phyloP scores from a whole-genome alignment of 495 filamentous ascomycete genomes.

The Talaromyces stipitatus region DNA sequence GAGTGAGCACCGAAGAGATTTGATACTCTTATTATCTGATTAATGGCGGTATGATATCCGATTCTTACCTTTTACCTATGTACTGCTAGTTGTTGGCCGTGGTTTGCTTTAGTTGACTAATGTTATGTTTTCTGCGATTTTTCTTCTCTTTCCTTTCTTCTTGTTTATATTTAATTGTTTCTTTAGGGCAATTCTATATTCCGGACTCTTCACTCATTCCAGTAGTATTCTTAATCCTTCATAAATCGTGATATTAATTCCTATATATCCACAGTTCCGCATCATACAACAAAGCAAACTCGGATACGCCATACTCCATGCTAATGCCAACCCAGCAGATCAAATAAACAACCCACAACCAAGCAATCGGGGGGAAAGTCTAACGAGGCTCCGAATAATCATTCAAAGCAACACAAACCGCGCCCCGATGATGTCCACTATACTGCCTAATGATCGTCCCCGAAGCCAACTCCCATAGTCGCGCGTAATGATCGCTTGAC shows the following conservation, averaged over 20 bases:
- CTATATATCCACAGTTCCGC: not conserved
- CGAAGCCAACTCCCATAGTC: slow-evolving; percentile 84
- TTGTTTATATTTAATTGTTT: not conserved
- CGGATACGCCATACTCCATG: not conserved
- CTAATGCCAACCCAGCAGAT: not conserved
- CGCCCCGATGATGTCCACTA: slow-evolving; percentile 92
- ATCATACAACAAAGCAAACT: not conserved
- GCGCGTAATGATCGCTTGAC: slow-evolving; percentile 92
- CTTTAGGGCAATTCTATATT: not conserved
- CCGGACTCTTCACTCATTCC: too few species aligned
- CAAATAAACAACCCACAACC: not conserved
- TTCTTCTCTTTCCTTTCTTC: slow-evolving; percentile 7
- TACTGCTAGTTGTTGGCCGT: not conserved
- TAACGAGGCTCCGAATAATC: slow-evolving; percentile 77
- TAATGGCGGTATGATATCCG: not conserved
- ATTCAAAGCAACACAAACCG: slow-evolving; percentile 93
- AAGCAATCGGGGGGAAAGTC: not conserved
- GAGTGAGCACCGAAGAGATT: not conserved
- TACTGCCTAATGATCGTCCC: slow-evolving; percentile 94
- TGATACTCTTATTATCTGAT: not conserved
- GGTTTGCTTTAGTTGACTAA: not conserved
- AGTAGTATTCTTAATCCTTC: too few species aligned
- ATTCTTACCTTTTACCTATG: not conserved
- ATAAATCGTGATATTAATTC: not conserved
- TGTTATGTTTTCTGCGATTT: slow-evolving; percentile 6